Percentiles rank a stretch among this genome's conserved stretches.
phyloP scores from a whole-genome alignment of 352 stramenopile genomes.

The Phytophthora niederhauseri region DNA sequence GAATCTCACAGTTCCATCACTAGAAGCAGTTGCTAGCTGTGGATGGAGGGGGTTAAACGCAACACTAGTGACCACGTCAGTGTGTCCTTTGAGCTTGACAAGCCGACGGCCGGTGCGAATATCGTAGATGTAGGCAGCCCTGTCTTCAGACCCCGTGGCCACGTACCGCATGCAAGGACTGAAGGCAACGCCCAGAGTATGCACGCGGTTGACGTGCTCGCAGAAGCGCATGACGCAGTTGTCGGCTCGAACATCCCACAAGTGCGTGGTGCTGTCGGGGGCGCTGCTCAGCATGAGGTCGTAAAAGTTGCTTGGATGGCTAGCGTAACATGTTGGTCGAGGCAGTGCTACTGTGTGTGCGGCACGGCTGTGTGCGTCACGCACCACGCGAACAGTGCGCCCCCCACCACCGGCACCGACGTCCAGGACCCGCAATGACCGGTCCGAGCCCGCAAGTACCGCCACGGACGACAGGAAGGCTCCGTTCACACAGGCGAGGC shows the following conservation, averaged over 20 bases:
- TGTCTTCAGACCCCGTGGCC: constrained; percentile 87
- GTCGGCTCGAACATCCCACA: constrained; percentile 90
- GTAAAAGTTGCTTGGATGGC: constrained; percentile 80
- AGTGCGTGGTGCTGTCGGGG: constrained; percentile 65
- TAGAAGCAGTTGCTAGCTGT: constrained; percentile 83
- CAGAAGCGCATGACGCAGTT: constrained; percentile 87
- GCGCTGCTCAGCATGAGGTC: constrained; percentile 84
- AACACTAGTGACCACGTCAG: constrained; percentile 78
- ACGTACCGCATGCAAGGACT: constrained; percentile 92
- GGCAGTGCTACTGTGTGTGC: constrained; percentile 74
- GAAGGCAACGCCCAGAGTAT: constrained; percentile 74
- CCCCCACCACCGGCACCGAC: constrained; percentile 49
- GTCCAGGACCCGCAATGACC: constrained; percentile 79
- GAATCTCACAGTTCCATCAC: constrained; percentile 77
- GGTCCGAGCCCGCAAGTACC: constrained; percentile 75
- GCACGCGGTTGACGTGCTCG: constrained; percentile 87
- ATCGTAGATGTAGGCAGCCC: constrained; percentile 85
- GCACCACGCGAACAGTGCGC: constrained; percentile 61
- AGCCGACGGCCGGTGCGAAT: constrained; percentile 73
- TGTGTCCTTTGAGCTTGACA: constrained; percentile 67
- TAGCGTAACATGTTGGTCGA: constrained; percentile 66
- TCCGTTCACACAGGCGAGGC: constrained; percentile 77
- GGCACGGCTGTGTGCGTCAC: constrained; percentile 62
- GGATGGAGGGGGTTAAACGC: constrained; percentile 82
- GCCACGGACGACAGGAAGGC: constrained; percentile 83